Evolutionary conservation across 352 stramenopile species (phyloP), one percentile per base, ranked within the genome.

Genomic region (Thraustochytrium striatum): DNA sequence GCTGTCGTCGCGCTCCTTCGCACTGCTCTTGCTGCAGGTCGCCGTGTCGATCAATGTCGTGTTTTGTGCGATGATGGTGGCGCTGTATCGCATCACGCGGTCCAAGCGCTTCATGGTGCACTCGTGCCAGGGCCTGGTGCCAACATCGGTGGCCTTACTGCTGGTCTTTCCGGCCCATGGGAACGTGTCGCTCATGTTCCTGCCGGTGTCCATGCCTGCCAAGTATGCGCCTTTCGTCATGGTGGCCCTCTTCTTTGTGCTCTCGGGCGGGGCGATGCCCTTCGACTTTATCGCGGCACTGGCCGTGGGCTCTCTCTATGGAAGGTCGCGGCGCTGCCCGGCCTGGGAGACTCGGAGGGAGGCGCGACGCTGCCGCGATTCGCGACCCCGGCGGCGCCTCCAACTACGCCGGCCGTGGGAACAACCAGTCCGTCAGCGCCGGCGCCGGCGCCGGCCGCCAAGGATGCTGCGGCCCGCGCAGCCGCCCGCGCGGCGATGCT

Each of bases 41-140:
- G 43, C 65, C 32, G 39, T 75, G 8, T 75, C 65, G 13, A 61
- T 75, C 44, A 75, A 75, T 38, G 8, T 75, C 33, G 52, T 61
- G 30, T 75, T 75, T 61, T 75, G 65, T 43, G 44, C 25, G 9
- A 38, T 75, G 8, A 30, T 58, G 16, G 3, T 62, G 16, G 50
- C 65, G 8, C 43, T 75, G 41, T 35, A 39, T 1, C 28, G 68
- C 9, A 9, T 61, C 28, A 43, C 61, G 7, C 33, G 52, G 19
- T 30, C 52, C 0, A 9, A 7, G 8, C 61, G 39, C 65, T 61
- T 75, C 30, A 35, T 75, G 41, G 13, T 16, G 3, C 65, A 55
- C 0, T 30, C 32, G 3, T 75, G 44, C 65, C 65, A 75, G 5
- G 65, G 65, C 9, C 61, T 75, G 11, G 65, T 75, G 41, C 65